Evolutionary conservation across 2,329 filamentous ascomycete genomes (phyloP), one percentile per base, ranked within the genome.

Genomic region (Fusarium sp.): DNA sequence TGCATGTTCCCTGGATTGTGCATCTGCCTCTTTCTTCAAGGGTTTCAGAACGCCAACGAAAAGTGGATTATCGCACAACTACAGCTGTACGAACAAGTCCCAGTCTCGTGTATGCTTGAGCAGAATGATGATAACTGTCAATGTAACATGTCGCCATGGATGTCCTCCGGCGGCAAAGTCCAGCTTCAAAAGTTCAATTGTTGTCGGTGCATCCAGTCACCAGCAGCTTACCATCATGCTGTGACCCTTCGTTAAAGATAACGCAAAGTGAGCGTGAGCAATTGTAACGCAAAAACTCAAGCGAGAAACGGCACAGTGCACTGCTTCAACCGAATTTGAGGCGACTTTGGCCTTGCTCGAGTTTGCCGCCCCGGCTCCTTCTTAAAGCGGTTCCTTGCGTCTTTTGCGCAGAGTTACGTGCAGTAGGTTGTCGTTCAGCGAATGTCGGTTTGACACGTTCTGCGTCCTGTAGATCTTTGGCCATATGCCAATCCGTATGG

Each of bases 401-500:
- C 67, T 77, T 80, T 60, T 72, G 68, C 58, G 62, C 61, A 38
- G 73, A 62, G 73, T 66, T 81, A 76, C 76, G 78, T 69, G 75
- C 78, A 73, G 78, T 63, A 69, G 74, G 70, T 70, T 75, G 68
- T 64, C 78, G 79, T 58, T 80, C 81, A 71, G 78, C 85, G 79
- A 86, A 84, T 83, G 80, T 76, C 66, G 80, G 76, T 64, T 73
- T 83, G 80, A 81, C 85, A 85, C 86, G 85, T 82, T 92, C 87
- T 62, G 85, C 81, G 5, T 90, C 87, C 71, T 95, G 91, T 33
- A 99, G 85, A 74, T 95, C 92, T 81, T 93, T 93, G 48, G 96
- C 96, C 81, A 97, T 92, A 82, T 99, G 96, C 91, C 95, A 98
- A 80, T 99, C 96, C 58, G 91, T 86, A 80, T 99, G 96, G 81